Evolutionary conservation across 2,329 filamentous ascomycete species (phyloP), one percentile per base, ranked within the genome.

Genomic region (Alternaria metachromatica): DNA sequence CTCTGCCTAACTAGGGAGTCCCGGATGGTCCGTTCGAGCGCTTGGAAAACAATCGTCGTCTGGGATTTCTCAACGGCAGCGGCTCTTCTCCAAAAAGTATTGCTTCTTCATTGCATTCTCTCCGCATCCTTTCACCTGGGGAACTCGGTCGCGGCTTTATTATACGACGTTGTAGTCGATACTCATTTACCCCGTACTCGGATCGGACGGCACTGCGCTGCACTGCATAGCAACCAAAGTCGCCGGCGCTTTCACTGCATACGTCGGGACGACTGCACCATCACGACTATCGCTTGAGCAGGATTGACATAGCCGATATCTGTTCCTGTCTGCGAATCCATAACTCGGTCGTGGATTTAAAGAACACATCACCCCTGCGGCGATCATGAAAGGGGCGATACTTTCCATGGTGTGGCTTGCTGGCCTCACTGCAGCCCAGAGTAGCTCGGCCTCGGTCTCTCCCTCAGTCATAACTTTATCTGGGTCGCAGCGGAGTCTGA

Each of bases 391-490:
- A 64, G 59, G 46, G 49, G 67, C 63, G 43, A 55, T 70, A 53
- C 64, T 72, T 53, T 65, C 61, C 15, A 37, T 75, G 13, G 33
- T 74, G 26, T 73, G 74, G 69, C 67, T 78, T n/a, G 68, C 66
- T 28, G 63, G 71, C 57, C 63, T 75, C 20, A 63, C 66, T 23
- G 62, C 61, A 33, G 72, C 71, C 15, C 76, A 77, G 49, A 67
- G 67, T 44, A 71, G 66, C 44, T 75, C 74, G 49, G 49, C 30
- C 41, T 71, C 63, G 62, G 65, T 55, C 30, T 68, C 70, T 26
- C 71, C 69, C 45, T 69, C 67, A 6, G 60, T 78, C 53, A 59
- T 72, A 12, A 79, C 75, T 5, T 60, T 77, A 25, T 72, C 70
- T 23, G 66, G 55, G 30, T 74, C 61, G 54, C 71, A 54, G 55